phyloP scores from a whole-genome alignment of 202 grass and related monocot genomes.

The Elaeis oleifera region DNA sequence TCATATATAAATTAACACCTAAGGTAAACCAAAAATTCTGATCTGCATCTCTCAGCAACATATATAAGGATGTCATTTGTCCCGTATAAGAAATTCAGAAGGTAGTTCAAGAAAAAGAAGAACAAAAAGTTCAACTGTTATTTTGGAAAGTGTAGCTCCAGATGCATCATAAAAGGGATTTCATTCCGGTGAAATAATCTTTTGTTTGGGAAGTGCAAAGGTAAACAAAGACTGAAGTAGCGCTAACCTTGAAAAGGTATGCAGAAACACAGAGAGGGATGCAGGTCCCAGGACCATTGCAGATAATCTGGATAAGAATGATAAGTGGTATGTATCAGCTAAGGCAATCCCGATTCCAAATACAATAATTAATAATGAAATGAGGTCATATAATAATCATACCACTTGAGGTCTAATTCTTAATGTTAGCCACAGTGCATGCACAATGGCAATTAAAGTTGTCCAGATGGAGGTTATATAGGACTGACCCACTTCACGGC shows the following conservation, averaged over 20 bases:
- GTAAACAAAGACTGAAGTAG: not conserved
- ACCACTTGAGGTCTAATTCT: slow-evolving; percentile 94
- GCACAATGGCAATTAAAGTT: slow-evolving; percentile 55
- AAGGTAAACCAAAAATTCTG: too few relatives aligned
- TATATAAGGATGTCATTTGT: too few relatives aligned
- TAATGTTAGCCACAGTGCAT: slow-evolving; percentile 70
- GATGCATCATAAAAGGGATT: not conserved
- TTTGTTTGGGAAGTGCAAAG: slow-evolving; percentile 11
- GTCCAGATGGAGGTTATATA: slow-evolving; percentile 73
- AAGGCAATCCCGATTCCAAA: not conserved
- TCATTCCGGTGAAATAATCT: slow-evolving; percentile 3
- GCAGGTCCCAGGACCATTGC: slow-evolving; percentile 91
- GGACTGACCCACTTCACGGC: slow-evolving; percentile 90
- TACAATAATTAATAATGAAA: slow-evolving; percentile 8
- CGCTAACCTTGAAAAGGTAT: slow-evolving; percentile 67
- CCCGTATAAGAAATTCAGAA: too few relatives aligned
- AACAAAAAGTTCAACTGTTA: too few relatives aligned
- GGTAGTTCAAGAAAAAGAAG: too few relatives aligned
- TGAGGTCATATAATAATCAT: slow-evolving; percentile 10
- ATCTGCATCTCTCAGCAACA: too few relatives aligned
- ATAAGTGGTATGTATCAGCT: not conserved
- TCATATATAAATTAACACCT: too few relatives aligned
- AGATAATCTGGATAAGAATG: slow-evolving; percentile 60
- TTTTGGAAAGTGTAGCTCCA: too few relatives aligned
- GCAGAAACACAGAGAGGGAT: slow-evolving; percentile 73